Percentiles rank a stretch among this genome's conserved stretches.
Conservation (phyloP, 1,284 basidiomycete genomes). For the Ceratobasidium sp. region DNA sequence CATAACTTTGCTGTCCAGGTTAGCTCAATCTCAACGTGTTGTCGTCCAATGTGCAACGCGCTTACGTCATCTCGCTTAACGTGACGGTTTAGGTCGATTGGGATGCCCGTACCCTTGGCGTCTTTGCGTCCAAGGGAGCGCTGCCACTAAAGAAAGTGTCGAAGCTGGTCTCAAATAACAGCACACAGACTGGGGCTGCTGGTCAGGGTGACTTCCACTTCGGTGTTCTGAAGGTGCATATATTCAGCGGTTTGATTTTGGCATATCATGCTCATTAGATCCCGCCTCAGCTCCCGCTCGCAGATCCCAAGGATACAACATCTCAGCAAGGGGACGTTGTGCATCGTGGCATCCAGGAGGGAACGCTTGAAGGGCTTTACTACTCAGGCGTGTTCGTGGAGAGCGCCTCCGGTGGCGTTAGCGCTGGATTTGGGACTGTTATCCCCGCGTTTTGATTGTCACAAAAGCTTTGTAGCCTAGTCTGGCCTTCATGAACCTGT, state of each 20-base stretch:
- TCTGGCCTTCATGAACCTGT: too few relatives aligned
- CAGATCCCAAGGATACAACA: slow-evolving; percentile 63
- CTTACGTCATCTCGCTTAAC: too few relatives aligned
- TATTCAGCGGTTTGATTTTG: not conserved
- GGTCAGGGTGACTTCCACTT: slow-evolving; percentile 50
- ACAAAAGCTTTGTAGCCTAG: too few relatives aligned
- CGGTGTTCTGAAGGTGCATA: slow-evolving; percentile 27
- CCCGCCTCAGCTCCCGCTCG: slow-evolving; percentile 65
- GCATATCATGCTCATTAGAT: not conserved
- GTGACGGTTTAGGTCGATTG: slow-evolving; percentile 59
- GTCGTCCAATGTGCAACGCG: too few relatives aligned
- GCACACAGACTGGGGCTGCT: slow-evolving; percentile 45
- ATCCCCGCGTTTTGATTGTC: slow-evolving; percentile 36
- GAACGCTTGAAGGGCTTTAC: slow-evolving; percentile 48
- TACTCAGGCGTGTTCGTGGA: slow-evolving; percentile 51
- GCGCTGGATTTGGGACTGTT: slow-evolving; percentile 42
- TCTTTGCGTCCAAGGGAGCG: slow-evolving; percentile 43
- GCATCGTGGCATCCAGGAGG: slow-evolving; percentile 50
- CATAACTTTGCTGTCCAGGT: slow-evolving; percentile 51
- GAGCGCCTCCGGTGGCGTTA: slow-evolving; percentile 47
- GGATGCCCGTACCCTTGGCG: slow-evolving; percentile 58
- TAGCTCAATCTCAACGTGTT: not conserved
- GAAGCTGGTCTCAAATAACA: slow-evolving; percentile 42
- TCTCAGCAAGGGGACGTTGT: slow-evolving; percentile 51
- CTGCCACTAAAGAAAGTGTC: slow-evolving; percentile 46